phyloP scores from a whole-genome alignment of 148 eudicot genomes.

The Rheum nobile region DNA sequence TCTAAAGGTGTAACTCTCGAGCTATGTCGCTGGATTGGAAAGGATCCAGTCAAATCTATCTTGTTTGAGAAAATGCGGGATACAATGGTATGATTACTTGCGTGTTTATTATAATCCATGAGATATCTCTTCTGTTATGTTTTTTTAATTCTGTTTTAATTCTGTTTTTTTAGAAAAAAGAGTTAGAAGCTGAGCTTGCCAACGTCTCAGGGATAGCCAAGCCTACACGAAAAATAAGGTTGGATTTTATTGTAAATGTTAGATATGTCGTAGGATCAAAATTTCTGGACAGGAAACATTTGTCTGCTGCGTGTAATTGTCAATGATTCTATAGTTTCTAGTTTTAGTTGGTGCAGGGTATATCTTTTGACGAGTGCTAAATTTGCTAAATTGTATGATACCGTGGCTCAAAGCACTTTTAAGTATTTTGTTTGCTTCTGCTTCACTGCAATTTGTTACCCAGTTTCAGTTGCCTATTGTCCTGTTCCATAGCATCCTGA shows the following conservation, averaged over 20 bases:
- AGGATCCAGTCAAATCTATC: slow-evolving; percentile 92
- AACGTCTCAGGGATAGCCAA: slow-evolving; percentile 75
- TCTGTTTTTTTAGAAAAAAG: slow-evolving; percentile 64
- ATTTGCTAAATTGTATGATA: not conserved
- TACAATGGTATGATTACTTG: slow-evolving; percentile 60
- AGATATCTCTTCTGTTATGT: not conserved
- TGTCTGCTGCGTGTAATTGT: not conserved
- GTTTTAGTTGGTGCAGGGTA: not conserved
- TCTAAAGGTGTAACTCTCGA: slow-evolving; percentile 95
- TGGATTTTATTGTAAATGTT: not conserved
- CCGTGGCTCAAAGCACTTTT: not conserved
- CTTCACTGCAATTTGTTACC: not conserved
- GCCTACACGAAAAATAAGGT: slow-evolving; percentile 97
- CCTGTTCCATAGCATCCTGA: not conserved
- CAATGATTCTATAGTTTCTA: not conserved
- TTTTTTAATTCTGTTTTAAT: not conserved
- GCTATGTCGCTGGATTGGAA: slow-evolving; percentile 99
- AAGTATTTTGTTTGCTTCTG: not conserved
- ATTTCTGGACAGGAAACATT: not conserved
- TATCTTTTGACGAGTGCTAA: not conserved
- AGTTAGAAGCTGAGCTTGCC: slow-evolving; percentile 91
- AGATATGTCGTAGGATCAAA: not conserved
- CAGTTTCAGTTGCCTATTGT: not conserved
- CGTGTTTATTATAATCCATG: not conserved
- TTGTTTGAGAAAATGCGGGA: slow-evolving; percentile 98